Base-by-base conservation (phyloP, 495 filamentous ascomycete species). In the Hypoxylon cercidicola region DNA sequence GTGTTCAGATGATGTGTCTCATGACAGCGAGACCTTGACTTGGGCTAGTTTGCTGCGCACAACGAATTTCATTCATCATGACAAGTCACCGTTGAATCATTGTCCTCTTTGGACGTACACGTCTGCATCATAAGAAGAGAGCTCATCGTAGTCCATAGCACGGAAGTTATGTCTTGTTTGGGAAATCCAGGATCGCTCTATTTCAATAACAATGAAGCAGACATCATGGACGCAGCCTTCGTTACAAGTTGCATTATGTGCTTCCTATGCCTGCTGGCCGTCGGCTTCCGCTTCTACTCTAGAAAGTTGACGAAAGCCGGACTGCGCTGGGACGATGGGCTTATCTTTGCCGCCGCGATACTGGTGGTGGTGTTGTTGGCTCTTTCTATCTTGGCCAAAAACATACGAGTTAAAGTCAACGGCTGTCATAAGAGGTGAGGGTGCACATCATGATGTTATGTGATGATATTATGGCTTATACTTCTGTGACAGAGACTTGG, bases 251-350 rank as follows among this genome's bases (percentile, higher is more conserved):
- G 19, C 19, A 3, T 60, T 7, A 12, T 61, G 8, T 56, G 55
- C 10, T n/a, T 16, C 2, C n/a, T 20, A 12, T 51, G 56, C 51
- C n/a, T 66, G 7, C 4, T 66, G 21, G 21, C 47, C 0, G 54
- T 66, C 39, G 51, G 9, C 12, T 12, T 66, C 0, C 69, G 69
- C 1, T 15, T 69, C 16, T 60, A 55, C 40, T 70, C 39, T 0
- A 34, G 66, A 47, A 32, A 19, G 4, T 20, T 66, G 25, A 61
- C 55, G 11, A 47, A 47, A 6, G 54, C 62, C 34, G 58, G 65
- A 16, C 12, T 66, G 11, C 56, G 66, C 5, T 66, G 65, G 69
- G 69, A 72, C 8, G 69, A 72, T 20, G 51, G 58, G 20, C 41
- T 66, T 25, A 56, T 60, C 20, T 1, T 70, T 1, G 21, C 39